These are phyloP conservation scores for carrot (Daucus carota) DNA, from an alignment of 129 eudicot genomes.

Conservation along the genomic window DH1_v3.0 NC_030382.2:45041501-45042000, in stretches of 20 bases:
- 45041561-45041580: slow-evolving; percentile 97
- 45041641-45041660: slow-evolving; percentile 12
- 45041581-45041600: slow-evolving; percentile 82
- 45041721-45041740: background rate
- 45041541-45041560: slow-evolving; percentile 81
- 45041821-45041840: background rate
- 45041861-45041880: background rate
- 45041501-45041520: slow-evolving; percentile 57
- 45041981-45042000: background rate
- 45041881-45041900: background rate
- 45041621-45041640: slow-evolving; percentile 86
- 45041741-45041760: background rate
- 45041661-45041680: slow-evolving; percentile 19
- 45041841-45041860: background rate
- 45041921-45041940: background rate
- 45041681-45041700: background rate
- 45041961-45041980: background rate
- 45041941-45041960: background rate
- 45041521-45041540: slow-evolving; percentile 87
- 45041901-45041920: background rate
- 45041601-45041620: slow-evolving; percentile 73
- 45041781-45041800: background rate
- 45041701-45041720: background rate
- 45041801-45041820: too few relatives aligned
- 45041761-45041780: background rate